Base-by-base conservation (phyloP, 2,329 filamentous ascomycete species). In the Epichloe gansuensis region DNA sequence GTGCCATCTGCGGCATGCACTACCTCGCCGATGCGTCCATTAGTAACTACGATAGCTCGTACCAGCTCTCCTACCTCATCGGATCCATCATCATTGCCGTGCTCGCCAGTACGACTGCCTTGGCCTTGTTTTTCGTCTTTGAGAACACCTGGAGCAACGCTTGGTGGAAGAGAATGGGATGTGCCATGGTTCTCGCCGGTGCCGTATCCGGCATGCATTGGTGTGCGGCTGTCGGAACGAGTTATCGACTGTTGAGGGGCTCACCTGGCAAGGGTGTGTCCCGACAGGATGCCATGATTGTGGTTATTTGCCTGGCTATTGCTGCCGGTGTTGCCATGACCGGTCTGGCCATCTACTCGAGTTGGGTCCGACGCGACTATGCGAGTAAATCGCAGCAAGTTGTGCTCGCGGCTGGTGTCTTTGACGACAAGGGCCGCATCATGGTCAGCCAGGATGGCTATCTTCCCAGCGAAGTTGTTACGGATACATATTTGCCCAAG, bases 141-240 rank as follows among this genome's bases (percentile, higher is more conserved):
- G 79, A 83, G 56, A 80, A 83, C 15, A 76, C 80, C 5, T 94
- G 88, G 87, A 86, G 84, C 47, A 83, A 83, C 60, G 80, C 78
- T 13, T 88, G 84, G 79, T 89, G 83, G 83, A 88, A 87, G 63
- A 75, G 88, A 54, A 67, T 77, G 6, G 59, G 81, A 1, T 87
- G 82, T 57, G 85, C 84, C 15, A 70, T 80, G 49, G 67, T 89
- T 23, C 74, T 94, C 42, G 85, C 86, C 9, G 73, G 78, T n/a
- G 86, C 85, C 38, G 86, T 91, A 1, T 89, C 83, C 4, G 86
- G 86, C 1, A 91, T 93, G 88, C 88, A 93, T 67, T 93, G 87
- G 85, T 84, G 84, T 51, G 88, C 85, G 23, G 77, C 83, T 3
- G 75, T 79, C 11, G 86, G 86, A 8, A 91, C 86, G 4, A 65